Conservation (phyloP, 768 basidiomycete species). For the Macrocybe gigantea region DNA sequence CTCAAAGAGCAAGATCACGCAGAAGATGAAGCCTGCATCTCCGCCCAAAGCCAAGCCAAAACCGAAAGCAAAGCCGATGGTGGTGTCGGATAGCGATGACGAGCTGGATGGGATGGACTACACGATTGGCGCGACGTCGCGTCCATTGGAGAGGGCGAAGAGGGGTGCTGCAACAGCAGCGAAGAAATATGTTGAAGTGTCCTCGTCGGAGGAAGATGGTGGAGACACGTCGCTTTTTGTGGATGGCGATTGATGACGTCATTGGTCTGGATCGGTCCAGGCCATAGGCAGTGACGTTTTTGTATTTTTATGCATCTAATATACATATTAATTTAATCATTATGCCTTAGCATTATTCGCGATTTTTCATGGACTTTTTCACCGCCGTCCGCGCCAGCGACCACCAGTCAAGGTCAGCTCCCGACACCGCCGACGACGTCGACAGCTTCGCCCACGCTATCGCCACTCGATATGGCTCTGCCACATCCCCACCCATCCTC, state of each 20-base stretch:
- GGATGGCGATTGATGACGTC: slow-evolving; percentile 17
- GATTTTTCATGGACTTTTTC: slow-evolving; percentile 35
- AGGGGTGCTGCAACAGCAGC: slow-evolving; percentile 40
- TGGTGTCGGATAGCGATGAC: slow-evolving; percentile 42
- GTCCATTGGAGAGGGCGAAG: slow-evolving; percentile 36
- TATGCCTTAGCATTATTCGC: background rate
- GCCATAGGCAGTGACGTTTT: background rate
- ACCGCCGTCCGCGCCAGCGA: slow-evolving; percentile 20
- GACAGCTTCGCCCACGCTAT: slow-evolving; percentile 53
- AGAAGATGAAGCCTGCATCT: slow-evolving; percentile 55
- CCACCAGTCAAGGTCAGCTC: slow-evolving; percentile 4
- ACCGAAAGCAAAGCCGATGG: slow-evolving; percentile 29
- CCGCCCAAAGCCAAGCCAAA: slow-evolving; percentile 47
- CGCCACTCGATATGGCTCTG: slow-evolving; percentile 34
- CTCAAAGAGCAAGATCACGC: slow-evolving; percentile 43
- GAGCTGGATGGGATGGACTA: slow-evolving; percentile 31
- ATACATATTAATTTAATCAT: background rate
- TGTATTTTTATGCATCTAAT: background rate
- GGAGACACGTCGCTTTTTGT: slow-evolving; percentile 46
- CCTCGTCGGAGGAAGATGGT: slow-evolving; percentile 39
- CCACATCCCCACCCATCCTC: slow-evolving; percentile 13
- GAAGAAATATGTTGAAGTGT: slow-evolving; percentile 64
- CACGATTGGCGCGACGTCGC: slow-evolving; percentile 35
- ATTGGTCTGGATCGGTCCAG: slow-evolving; percentile 9
- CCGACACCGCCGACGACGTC: slow-evolving; percentile 19